Evolutionary conservation across 768 basidiomycete species (phyloP), one percentile per base, ranked within the genome.

Genomic region (Tylopilus balloui): DNA sequence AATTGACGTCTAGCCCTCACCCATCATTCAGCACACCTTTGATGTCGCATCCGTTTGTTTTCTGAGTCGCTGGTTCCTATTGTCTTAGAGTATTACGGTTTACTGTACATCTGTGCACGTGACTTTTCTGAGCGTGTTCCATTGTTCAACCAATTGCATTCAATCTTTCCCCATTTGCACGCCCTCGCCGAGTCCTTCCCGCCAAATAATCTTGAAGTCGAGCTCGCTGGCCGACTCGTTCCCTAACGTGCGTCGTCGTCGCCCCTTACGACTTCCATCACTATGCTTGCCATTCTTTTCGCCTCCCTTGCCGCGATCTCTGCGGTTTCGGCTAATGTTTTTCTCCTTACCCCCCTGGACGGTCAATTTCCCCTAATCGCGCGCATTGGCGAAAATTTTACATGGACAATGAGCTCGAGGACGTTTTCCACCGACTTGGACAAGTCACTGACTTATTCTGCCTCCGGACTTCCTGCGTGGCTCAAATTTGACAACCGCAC

Each of bases 291-390:
- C 76, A 61, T 73, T 80, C 78, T 78, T 80, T 81, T 82, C 57
- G 69, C 57, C 58, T 54, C 76, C 59, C 50, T 79, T 58, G 67
- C 68, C 55, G 61, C 73, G 54, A 62, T 65, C 53, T 62, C 71
- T 42, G 62, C 65, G 40, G 66, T 64, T 46, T 70, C 73, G 34
- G 73, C 76, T 53, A 71, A 78, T 48, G 72, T 79, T 36, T 70
- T 64, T 48, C 72, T 92, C 37, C 61, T 71, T 41, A 78, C 78
- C 62, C 80, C 88, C 24, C 71, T 91, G 34, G 74, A 80, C 52
- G 71, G 73, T 27, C 94, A 98, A 69, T 78, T 82, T 37, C 92
- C 93, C 17, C 74, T 76, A 36, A 79, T 96, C 52, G 92, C 90
- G 19, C 83, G 89, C 51, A 67, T 83, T 32, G 71, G 73, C 61